Evolutionary conservation across 1,284 basidiomycete species (phyloP), one percentile per base, ranked within the genome.

Genomic region (Puccinia hordei): DNA sequence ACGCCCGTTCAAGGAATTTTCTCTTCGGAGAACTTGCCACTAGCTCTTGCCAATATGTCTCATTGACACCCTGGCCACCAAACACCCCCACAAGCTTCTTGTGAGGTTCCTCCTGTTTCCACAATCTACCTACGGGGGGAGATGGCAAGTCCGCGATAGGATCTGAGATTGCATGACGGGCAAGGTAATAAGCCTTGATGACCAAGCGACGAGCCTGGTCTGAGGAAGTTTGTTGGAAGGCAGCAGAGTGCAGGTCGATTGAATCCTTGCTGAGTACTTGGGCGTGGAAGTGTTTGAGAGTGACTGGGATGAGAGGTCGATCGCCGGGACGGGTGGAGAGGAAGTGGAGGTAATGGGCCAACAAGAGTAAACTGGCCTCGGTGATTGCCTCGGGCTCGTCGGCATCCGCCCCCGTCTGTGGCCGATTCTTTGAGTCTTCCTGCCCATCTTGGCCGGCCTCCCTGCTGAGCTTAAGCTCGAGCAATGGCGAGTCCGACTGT

Each of bases 11-110:
- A 41, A 12, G 38, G 38, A 41, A 12, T n/a, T n/a, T n/a, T n/a
- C n/a, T n/a, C n/a, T n/a, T n/a, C n/a, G 38, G 38, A 41, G 38
- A 41, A 79, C 71, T 30, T 55, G 75, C 75, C n/a, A 78, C 44
- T 27, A 59, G 55, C 35, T 55, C 59, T 53, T 49, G 38, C 44
- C 66, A 69, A 59, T 86, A 87, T 85, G 82, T 88, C 87, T 99
- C 96, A 86, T 98, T 98, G 83, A 92, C 94, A 83, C 96, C 96
- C 87, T 99, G 96, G 24, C 97, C 97, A 82, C 96, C 96, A 84
- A 99, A 99, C 80, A 99, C 88, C 79, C 93, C 96, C 87, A 93
- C 98, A 82, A 97, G 51, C 59, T 71, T 72, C 44, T 79, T 88
- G 81, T 92, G 92, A 46, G 94, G 91, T 4, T 38, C 27, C 74